Base-by-base conservation (phyloP, 2,329 filamentous ascomycete species). In the Scedosporium minutisporum region DNA sequence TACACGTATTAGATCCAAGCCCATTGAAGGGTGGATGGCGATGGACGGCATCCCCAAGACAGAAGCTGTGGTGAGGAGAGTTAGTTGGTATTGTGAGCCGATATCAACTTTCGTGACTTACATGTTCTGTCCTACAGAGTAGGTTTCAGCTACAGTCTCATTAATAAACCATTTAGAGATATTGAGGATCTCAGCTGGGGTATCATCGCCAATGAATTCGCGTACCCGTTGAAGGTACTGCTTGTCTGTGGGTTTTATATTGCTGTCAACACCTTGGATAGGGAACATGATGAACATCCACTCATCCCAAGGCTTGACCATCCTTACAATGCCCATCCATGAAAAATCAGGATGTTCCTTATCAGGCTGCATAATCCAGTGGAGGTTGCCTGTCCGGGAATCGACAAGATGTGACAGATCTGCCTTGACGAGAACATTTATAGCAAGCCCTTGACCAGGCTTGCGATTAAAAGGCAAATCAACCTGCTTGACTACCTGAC, bases 241-340 rank as follows among this genome's bases (percentile, higher is more conserved):
- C 7, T 80, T 79, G 1, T 74, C 64, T 0, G 76, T 74, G 0
- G 80, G 78, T 21, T 74, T 72, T 63, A 68, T 67, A 1, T 68
- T 69, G 12, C 74, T 65, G 58, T 77, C 72, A 18, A 69, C 68
- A 3, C 74, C 74, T 0, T 73, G 75, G 6, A 68, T 68, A 0
- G 81, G 78, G n/a, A 86, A 72, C 14, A 85, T 69, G 62, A 83
- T 82, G 55, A 82, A 82, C 73, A 83, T 76, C 83, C 84, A 88
- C 72, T 87, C 81, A 65, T 81, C 69, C 84, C 84, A 87, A 0
- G 84, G 80, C 72, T 81, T 84, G 4, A 87, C 82, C 83, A 87
- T 87, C 23, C 85, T 75, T 2, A 79, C 74, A 65, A 84, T 71
- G 3, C 70, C 72, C 42, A 74, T 73, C 78, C 80, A 83, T 0